Conservation (phyloP, 2,329 filamentous ascomycete genomes). For the Hawksworthiomyces lignivorus region DNA sequence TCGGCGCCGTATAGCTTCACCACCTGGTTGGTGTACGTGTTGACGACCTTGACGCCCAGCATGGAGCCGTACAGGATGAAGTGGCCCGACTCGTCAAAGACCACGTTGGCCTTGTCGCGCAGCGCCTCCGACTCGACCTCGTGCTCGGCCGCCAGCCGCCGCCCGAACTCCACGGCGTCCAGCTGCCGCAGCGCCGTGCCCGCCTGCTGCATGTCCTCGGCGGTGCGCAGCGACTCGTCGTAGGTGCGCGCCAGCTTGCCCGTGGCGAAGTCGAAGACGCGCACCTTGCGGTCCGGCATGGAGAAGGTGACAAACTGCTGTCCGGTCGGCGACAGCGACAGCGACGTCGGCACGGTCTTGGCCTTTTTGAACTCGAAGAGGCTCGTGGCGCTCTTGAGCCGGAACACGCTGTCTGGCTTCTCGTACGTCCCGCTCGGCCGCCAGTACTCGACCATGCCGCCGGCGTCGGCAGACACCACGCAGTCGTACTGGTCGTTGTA, state of each 20-base stretch:
- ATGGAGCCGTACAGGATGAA: constrained; percentile 94
- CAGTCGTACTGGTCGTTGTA: constrained; percentile 89
- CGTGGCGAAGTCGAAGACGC: constrained; percentile 85
- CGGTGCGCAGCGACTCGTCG: constrained; percentile 83
- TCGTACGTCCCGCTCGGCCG: constrained; percentile 71
- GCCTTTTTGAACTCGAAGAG: constrained; percentile 97
- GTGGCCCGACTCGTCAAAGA: constrained; percentile 93
- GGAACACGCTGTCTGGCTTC: constrained; percentile 86
- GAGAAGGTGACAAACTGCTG: constrained; percentile 83
- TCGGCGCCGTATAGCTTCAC: constrained; percentile 87
- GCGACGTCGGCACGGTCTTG: constrained; percentile 72
- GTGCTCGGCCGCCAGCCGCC: constrained; percentile 75
- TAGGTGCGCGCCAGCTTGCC: constrained; percentile 88
- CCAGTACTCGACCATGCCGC: constrained; percentile 98
- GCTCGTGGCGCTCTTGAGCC: constrained; percentile 88
- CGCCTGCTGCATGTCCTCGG: constrained; percentile 94
- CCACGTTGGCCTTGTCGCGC: constrained; percentile 69
- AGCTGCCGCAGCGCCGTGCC: constrained; percentile 73
- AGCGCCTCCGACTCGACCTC: constrained; percentile 62
- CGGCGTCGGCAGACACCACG: constrained; percentile 80
- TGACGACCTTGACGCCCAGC: constrained; percentile 87
- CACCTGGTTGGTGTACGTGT: constrained; percentile 88
- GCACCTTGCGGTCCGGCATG: constrained; percentile 85
- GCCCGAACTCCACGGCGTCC: constrained; percentile 86
- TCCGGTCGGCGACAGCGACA: constrained; percentile 80